phyloP scores from a whole-genome alignment of 805 yeast genomes.

The Ogataea degrootiae region DNA sequence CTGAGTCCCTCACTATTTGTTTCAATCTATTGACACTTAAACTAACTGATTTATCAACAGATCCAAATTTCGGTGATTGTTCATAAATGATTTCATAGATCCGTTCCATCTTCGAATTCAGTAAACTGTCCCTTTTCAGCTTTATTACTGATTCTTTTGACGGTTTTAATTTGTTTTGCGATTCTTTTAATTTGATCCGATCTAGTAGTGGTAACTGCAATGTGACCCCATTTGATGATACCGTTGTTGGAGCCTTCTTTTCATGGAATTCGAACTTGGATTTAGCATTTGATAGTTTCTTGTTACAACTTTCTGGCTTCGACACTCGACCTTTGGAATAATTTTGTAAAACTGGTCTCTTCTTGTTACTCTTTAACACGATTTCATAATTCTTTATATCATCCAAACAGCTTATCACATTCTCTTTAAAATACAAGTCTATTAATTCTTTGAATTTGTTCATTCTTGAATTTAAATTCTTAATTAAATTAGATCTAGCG shows the following conservation, averaged over 20 bases:
- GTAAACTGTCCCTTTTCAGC: neutral
- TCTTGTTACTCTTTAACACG: neutral
- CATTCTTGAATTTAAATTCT: constrained; percentile 8
- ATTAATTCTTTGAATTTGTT: constrained; percentile 4
- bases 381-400: constrained; percentile 10
- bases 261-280: constrained; percentile 35
- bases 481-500: constrained; percentile 10
- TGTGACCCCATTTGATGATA: constrained; percentile 2
- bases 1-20: constrained; percentile 19
- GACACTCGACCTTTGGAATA: neutral
- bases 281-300: constrained; percentile 29
- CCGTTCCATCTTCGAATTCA: constrained; percentile 15
- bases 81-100: constrained; percentile 24
- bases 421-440: constrained; percentile 1
- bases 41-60: constrained; percentile 4
- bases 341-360: neutral
- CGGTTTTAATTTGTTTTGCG: constrained; percentile 6
- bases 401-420: neutral
- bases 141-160: constrained; percentile 3
- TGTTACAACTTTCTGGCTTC: constrained; percentile 1
- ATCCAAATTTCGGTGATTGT: constrained; percentile 15
- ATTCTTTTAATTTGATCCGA: constrained; percentile 36
- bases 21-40: constrained; percentile 12
- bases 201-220: constrained; percentile 30
- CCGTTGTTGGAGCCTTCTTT: constrained; percentile 7